Base-by-base conservation (phyloP, 116 monocot species). In the Zostera marina region DNA sequence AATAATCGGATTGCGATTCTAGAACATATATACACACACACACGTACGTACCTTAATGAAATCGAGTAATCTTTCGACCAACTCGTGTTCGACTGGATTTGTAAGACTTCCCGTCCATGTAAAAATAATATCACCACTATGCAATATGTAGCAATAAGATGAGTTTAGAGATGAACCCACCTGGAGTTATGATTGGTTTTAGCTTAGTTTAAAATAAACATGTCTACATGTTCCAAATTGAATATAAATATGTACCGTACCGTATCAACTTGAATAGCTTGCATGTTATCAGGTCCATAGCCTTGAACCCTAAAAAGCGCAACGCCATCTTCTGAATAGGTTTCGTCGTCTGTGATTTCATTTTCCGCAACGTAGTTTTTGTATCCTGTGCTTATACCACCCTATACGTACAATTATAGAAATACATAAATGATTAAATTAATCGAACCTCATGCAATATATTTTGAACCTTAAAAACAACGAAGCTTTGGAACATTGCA, bases 41-140 rank as follows among this genome's bases (percentile, higher is more conserved):
- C n/a, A n/a, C n/a, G n/a, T n/a, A n/a, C n/a, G n/a, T 63, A 94
- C 94, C 88, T 94, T 94, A 69, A 94, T 94, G 38, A 84, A 24
- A 74, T 94, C 94, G 11, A 94, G 68, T 58, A 65, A 79, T 60
- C 94, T 82, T 68, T 94, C 88, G 54, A 73, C 66, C 63, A 88
- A 74, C 51, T 88, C 93, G 14, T 81, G 88, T 49, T 94, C 84
- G 43, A 73, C 70, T 38, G 81, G 39, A 17, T 68, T 79, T 0
- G 80, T 75, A 41, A 94, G 72, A 48, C 56, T 84, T 56, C 93
- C 93, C 47, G 77, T 63, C 93, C 93, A 93, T 58, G 88, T 88
- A 59, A 79, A 84, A 61, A 88, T 71, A 66, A 73, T 77, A 72
- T 62, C 70, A 21, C 77, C 88, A 65, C 64, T 72, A 58, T 88